Conservation (phyloP, 306 rosid species). For the Trichosanthes cucumerina region DNA sequence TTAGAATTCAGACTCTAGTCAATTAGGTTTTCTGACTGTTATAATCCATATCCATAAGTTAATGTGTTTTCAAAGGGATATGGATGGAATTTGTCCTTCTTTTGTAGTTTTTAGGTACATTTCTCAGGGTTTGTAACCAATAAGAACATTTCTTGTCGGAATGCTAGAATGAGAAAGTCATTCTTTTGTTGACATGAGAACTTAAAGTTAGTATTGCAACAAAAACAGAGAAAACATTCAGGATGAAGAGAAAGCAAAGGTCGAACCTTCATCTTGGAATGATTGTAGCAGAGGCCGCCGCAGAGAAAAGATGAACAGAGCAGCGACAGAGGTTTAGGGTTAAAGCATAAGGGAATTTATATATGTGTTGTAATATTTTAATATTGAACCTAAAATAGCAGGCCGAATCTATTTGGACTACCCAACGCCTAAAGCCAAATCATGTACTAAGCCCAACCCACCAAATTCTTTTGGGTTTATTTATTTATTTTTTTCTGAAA, state of each 20-base stretch:
- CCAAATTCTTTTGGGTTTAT: background rate
- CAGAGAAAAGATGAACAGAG: background rate
- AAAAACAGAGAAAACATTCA: background rate
- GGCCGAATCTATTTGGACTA: background rate
- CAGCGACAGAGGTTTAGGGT: conserved; percentile 12
- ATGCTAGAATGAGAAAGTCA: background rate
- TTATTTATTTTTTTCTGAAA: no score
- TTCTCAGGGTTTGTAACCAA: background rate
- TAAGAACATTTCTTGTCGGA: background rate
- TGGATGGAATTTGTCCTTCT: background rate
- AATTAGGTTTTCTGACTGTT: background rate
- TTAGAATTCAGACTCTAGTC: background rate
- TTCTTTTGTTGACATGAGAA: background rate
- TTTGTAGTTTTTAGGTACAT: background rate
- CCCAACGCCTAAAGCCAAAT: background rate
- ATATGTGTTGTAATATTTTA: background rate
- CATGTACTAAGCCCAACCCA: background rate
- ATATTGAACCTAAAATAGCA: background rate
- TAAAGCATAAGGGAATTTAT: background rate
- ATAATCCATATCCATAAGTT: background rate
- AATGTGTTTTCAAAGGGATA: background rate
- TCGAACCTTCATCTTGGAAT: conserved; percentile 28
- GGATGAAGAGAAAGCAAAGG: background rate
- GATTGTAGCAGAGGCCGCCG: conserved; percentile 13
- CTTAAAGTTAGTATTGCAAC: background rate